Percentiles rank a stretch among this genome's conserved stretches.
These are phyloP conservation scores for Candida anutae DNA, from an alignment of 1,139 yeast species.

Conservation along the genomic window DNA sequence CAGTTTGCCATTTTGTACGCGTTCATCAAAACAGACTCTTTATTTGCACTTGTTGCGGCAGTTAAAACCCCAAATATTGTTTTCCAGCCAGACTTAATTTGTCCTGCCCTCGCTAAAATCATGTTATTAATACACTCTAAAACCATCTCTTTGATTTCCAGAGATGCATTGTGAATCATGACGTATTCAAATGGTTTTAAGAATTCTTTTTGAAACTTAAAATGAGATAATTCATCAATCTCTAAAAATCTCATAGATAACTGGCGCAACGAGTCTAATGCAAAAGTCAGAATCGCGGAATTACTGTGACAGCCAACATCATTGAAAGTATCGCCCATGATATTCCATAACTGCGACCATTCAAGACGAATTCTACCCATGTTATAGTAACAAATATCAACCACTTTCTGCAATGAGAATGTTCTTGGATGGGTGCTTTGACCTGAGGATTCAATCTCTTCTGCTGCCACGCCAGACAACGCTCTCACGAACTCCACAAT, in stretches of 20 bases:
- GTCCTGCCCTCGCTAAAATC: constrained; percentile 66
- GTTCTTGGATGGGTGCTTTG: constrained; percentile 78
- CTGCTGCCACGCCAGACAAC: constrained; percentile 76
- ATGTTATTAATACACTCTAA: constrained; percentile 84
- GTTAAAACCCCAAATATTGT: constrained; percentile 76
- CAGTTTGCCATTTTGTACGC: constrained; percentile 58
- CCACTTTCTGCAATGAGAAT: constrained; percentile 89
- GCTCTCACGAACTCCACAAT: constrained; percentile 85
- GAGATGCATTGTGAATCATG: constrained; percentile 55
- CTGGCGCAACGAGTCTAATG: constrained; percentile 90
- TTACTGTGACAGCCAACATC: constrained; percentile 77
- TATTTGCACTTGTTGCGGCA: constrained; percentile 50
- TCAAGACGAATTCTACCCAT: constrained; percentile 95
- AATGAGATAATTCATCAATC: constrained; percentile 88
- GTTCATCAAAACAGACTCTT: constrained; percentile 53
- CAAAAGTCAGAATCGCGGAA: constrained; percentile 74
- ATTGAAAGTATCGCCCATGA: constrained; percentile 86
- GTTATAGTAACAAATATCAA: constrained; percentile 94
- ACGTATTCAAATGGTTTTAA: constrained; percentile 85
- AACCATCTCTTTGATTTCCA: constrained; percentile 81
- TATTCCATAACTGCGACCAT: constrained; percentile 94
- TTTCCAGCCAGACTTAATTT: constrained; percentile 91
- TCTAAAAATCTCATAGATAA: constrained; percentile 87
- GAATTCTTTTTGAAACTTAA: constrained; percentile 92
- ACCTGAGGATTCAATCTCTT: constrained; percentile 87